Percentiles rank a stretch among this genome's conserved stretches.
phyloP scores from a whole-genome alignment of 805 yeast species.

The Teunomyces atbi region DNA sequence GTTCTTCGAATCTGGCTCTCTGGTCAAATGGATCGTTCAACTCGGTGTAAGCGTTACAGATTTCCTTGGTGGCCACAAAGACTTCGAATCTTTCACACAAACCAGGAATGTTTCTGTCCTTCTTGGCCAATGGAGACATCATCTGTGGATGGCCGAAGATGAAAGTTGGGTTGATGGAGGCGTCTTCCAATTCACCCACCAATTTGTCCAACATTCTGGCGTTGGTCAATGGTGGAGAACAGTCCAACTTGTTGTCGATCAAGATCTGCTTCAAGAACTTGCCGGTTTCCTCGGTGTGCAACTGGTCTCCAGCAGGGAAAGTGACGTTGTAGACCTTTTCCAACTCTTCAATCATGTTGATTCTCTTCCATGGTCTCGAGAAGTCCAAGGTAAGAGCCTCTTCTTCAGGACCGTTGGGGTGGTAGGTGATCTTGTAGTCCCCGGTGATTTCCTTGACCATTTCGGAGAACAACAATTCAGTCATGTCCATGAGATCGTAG shows the following conservation, averaged over 20 bases:
- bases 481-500: slow-evolving; percentile 91
- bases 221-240: slow-evolving; percentile 90
- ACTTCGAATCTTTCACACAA: slow-evolving; percentile 98
- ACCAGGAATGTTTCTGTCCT: slow-evolving; percentile 89
- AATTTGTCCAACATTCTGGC: slow-evolving; percentile 98
- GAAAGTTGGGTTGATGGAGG: slow-evolving; percentile 94
- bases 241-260: slow-evolving; percentile 77
- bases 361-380: slow-evolving; percentile 97
- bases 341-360: slow-evolving; percentile 94
- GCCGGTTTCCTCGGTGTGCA: slow-evolving; percentile 93
- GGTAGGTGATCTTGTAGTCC: slow-evolving; percentile 78
- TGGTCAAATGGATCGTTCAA: slow-evolving; percentile 98
- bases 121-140: slow-evolving; percentile 99
- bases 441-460: slow-evolving; percentile 97
- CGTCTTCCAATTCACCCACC: slow-evolving; percentile 94
- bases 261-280: slow-evolving; percentile 80
- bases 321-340: slow-evolving; percentile 82
- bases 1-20: slow-evolving; percentile 96
- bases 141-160: slow-evolving; percentile 98
- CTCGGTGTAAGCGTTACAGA: slow-evolving; percentile 97
- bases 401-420: slow-evolving; percentile 92
- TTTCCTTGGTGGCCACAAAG: slow-evolving; percentile 97
- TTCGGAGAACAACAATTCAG: slow-evolving; percentile 90
- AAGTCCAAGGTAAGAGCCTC: slow-evolving; percentile 79
- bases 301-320: slow-evolving; percentile 94